Percentiles rank a stretch among this genome's conserved stretches.
Conservation (phyloP, 1,284 basidiomycete species). For the Ceratobasidium sp. region DNA sequence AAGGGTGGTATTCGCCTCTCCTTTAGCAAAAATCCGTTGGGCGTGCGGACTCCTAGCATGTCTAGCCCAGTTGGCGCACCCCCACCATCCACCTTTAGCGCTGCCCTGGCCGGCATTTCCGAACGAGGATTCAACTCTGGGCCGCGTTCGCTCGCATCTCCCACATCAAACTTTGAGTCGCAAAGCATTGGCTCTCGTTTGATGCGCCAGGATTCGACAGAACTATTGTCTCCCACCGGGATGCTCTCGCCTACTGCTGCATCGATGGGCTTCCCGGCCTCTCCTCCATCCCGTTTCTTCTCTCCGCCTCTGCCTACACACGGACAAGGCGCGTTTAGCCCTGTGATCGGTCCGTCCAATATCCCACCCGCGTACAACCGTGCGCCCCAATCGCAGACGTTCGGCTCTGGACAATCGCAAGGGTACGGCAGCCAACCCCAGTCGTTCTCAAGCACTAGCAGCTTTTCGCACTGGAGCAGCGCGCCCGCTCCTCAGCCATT, state of each 20-base stretch:
- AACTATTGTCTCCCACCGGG: constrained; percentile 24
- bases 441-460: constrained; percentile 38
- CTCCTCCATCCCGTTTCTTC: constrained; percentile 32
- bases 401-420: constrained; percentile 17
- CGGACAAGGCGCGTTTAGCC: constrained; percentile 26
- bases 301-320: constrained; percentile 20
- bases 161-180: constrained; percentile 9
- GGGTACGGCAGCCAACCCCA: constrained; percentile 11
- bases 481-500: constrained; percentile 24
- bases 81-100: constrained; percentile 34
- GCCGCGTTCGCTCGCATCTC: constrained; percentile 4
- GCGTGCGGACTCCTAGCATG: constrained; percentile 48
- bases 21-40: constrained; percentile 94
- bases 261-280: constrained; percentile 24
- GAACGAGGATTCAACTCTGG: constrained; percentile 27
- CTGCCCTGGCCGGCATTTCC: constrained; percentile 38
- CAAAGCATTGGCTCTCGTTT: constrained; percentile 23
- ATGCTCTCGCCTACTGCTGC: constrained; percentile 30
- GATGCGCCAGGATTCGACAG: constrained; percentile 31
- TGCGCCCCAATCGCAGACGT: constrained; percentile 30
- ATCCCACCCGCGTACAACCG: constrained; percentile 7
- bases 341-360: constrained; percentile 21
- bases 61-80: constrained; percentile 36
- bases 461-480: constrained; percentile 35
- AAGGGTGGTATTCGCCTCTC: constrained; percentile 95